Evolutionary conservation across 768 basidiomycete genomes (phyloP), one percentile per base, ranked within the genome.

Genomic region (Russula ochroleuca): DNA sequence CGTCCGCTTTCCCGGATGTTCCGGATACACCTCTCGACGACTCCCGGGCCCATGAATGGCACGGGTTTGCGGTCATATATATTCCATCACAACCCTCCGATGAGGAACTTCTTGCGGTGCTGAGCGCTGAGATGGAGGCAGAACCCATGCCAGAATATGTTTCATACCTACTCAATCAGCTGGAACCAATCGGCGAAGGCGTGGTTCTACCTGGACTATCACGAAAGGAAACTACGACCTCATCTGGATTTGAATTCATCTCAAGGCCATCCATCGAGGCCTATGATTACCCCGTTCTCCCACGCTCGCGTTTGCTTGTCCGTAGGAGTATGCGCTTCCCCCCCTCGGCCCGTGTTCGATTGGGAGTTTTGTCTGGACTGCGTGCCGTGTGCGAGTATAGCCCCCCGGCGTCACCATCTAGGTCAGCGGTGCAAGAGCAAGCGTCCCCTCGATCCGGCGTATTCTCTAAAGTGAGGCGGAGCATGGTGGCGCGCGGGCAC

Each of bases 81-180:
- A 21, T 45, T 1, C 59, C 59, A 2, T 25, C 48, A n/a, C 64
- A 65, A 28, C 64, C 59, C 0, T 56, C 64, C 2, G 64, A 65
- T 47, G 64, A 65, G 49, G 64, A 65, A 49, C 64, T 65, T 10
- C 64, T 65, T 45, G 64, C 64, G 1, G 49, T 41, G 19, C 23
- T 65, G n/a, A 11, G 54, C 40, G 41, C 33, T 25, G 59, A 51
- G 9, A 14, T 65, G 41, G 23, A 56, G 19, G 35, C 48, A 15
- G 40, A 51, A 23, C 64, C 64, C 31, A 65, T 65, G 49, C 64
- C 64, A 9, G 59, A 60, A 57, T 65, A 65, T 38, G 64, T 51
- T 40, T 31, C 64, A 35, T 61, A 19, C 54, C 59, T 65, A 7
- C 59, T 65, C 33, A 49, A 51, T 41, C 59, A 51, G n/a, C 54